Percentiles rank a stretch among this genome's conserved stretches.
These are phyloP conservation scores for Chytridium lagenaria DNA, from an alignment of 371 early-diverging fungal genomes.

Conservation along the genomic window DNA sequence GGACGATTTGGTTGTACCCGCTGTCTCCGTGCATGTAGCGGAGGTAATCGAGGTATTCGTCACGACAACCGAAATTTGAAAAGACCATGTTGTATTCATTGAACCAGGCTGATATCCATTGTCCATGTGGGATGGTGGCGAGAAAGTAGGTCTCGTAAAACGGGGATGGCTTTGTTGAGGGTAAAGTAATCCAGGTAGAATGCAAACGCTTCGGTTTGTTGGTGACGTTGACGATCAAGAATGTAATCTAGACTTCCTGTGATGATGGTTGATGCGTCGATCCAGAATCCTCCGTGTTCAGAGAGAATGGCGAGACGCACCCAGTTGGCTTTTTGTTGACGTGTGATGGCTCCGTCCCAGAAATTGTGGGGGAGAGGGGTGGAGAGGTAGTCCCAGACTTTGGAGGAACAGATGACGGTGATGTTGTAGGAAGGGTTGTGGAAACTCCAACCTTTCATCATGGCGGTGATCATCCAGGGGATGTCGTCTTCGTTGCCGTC, in stretches of 20 bases:
- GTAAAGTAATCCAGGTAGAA: conserved; percentile 14
- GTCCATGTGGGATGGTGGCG: background rate
- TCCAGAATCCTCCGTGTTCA: conserved; percentile 14
- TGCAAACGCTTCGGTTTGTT: background rate
- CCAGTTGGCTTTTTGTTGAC: conserved; percentile 13
- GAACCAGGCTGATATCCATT: conserved; percentile 11
- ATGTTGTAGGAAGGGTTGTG: background rate
- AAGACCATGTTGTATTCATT: conserved; percentile 7
- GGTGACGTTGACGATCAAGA: background rate
- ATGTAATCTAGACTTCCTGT: background rate
- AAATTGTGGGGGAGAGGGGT: background rate
- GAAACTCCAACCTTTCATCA: background rate
- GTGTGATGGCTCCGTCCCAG: background rate
- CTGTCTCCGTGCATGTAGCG: background rate
- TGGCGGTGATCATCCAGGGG: background rate
- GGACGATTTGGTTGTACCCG: background rate
- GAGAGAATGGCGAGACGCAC: background rate
- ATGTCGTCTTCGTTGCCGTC: background rate
- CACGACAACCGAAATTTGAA: conserved; percentile 1
- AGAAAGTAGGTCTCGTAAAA: conserved; percentile 16
- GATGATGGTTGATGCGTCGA: conserved; percentile 10
- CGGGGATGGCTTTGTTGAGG: background rate
- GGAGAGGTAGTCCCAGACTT: background rate
- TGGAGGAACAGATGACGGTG: background rate
- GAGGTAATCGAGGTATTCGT: conserved; percentile 13